phyloP scores from a whole-genome alignment of 2,329 filamentous ascomycete species.

The Diaporthe ampelina region DNA sequence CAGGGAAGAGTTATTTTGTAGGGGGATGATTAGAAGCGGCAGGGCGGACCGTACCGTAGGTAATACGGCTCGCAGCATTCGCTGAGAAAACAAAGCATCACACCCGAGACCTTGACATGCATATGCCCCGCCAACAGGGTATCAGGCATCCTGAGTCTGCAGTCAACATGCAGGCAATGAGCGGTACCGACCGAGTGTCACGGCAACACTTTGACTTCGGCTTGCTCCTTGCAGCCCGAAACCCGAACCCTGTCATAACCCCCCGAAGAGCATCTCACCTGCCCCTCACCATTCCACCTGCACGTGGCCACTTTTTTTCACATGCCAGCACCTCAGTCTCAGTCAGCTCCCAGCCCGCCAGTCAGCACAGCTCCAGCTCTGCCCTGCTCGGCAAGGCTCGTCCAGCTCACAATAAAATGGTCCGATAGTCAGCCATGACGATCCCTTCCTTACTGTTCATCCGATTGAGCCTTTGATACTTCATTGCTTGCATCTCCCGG shows the following conservation, averaged over 20 bases:
- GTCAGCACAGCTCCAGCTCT: constrained; percentile 20
- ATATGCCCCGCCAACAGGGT: not conserved
- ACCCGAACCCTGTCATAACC: not conserved
- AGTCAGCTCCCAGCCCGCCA: not conserved
- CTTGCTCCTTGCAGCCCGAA: not conserved
- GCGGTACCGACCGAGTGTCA: constrained; percentile 23
- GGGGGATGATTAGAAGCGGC: too few species aligned
- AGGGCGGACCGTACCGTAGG: too few species aligned
- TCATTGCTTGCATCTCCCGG: not conserved
- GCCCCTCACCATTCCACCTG: not conserved
- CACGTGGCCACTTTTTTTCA: constrained; percentile 28
- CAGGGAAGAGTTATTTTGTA: too few species aligned
- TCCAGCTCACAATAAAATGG: constrained; percentile 20
- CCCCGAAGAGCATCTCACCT: not conserved
- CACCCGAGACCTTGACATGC: not conserved
- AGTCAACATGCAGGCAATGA: constrained; percentile 3
- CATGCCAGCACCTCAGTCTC: constrained; percentile 17
- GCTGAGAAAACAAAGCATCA: not conserved
- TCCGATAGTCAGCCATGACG: constrained; percentile 27
- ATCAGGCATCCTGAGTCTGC: not conserved
- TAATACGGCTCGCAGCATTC: not conserved
- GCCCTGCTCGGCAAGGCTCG: constrained; percentile 12
- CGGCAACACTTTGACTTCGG: constrained; percentile 8
- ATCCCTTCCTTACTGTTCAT: constrained; percentile 20
- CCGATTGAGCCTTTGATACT: not conserved